These are phyloP conservation scores for Proliferodiscus dingleyae DNA, from an alignment of 2,329 filamentous ascomycete genomes.

Conservation along the genomic window DNA sequence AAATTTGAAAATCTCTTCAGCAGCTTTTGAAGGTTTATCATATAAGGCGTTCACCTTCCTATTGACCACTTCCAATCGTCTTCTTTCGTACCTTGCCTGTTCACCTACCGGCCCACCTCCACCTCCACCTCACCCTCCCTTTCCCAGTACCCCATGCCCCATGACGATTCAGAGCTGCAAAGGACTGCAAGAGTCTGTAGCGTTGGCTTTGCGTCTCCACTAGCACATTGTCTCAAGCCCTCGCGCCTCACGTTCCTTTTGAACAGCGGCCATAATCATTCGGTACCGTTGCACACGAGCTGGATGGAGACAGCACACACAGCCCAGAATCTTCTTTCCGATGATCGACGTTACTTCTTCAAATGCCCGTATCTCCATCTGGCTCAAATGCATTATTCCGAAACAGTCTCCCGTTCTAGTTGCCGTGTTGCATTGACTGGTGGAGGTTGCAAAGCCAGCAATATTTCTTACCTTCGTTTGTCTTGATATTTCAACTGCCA, in stretches of 20 bases:
- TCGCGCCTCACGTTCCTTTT: conserved; percentile 26
- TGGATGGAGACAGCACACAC: conserved; percentile 32
- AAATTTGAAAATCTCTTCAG: conserved; percentile 5
- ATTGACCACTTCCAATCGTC: conserved; percentile 17
- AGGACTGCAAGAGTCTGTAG: conserved; percentile 24
- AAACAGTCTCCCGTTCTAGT: conserved; percentile 29
- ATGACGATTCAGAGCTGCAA: conserved; percentile 26
- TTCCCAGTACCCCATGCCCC: conserved; percentile 15
- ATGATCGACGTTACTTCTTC: conserved; percentile 33
- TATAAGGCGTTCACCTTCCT: conserved; percentile 11
- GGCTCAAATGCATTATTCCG: conserved; percentile 31
- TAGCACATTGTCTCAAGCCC: conserved; percentile 25
- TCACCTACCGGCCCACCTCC: conserved; percentile 20
- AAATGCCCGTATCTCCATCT: conserved; percentile 23
- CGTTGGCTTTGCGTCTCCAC: conserved; percentile 31
- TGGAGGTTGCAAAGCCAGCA: conserved; percentile 27
- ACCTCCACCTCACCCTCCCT: conserved; percentile 18
- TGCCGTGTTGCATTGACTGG: conserved; percentile 30
- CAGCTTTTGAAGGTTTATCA: conserved; percentile 19
- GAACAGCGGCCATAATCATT: conserved; percentile 21
- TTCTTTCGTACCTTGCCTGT: conserved; percentile 17
- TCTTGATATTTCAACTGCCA: conserved; percentile 27
- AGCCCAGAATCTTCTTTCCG: conserved; percentile 24
- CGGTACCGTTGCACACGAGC: conserved; percentile 27
- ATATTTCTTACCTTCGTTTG: conserved; percentile 19